Base-by-base conservation (phyloP, 805 yeast genomes). In the Metschnikowia cerradonensis region DNA sequence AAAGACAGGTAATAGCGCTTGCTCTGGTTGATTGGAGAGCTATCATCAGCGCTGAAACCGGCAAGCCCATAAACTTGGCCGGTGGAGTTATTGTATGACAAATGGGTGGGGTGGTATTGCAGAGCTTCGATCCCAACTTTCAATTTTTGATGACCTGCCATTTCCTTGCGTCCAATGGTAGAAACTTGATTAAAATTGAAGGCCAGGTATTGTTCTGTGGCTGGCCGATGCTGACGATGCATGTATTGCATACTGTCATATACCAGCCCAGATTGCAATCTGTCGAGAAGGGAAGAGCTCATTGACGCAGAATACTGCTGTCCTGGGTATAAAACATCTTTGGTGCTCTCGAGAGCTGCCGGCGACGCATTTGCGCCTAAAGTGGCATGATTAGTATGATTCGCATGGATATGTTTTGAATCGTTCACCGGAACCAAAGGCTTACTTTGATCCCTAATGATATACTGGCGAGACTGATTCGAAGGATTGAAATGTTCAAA, bases 281-380 rank as follows among this genome's bases (percentile, higher is more conserved):
- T 19, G 19, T 42, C 33, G 31, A 42, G 38, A 33, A 33, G 22
- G 30, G 32, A 32, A 33, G 45, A n/a, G 38, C 34, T 30, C 34
- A 30, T 40, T 15, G 43, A 30, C 43, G 26, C 45, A 22, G n/a
- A 42, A 33, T 23, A 42, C 19, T 42, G 45, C 38, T 42, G 45
- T 11, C 45, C 38, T 32, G 51, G 45, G 36, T 44, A 50, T 50
- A 50, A 44, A 47, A 46, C 49, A 47, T 42, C 44, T 14, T 49
- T 31, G 39, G 40, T 26, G 45, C 44, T 34, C 41, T 39, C 31
- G n/a, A 22, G 22, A 10, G 52, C 30, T 14, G 38, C 30, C 35
- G 44, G 45, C 45, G 41, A 11, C 19, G 22, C 20, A 11, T 32
- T 42, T 19, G 38, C 45, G 45, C 45, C 20, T n/a, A 33, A 22